These are phyloP conservation scores for Sugiyamaella neomexicana DNA, from an alignment of 1,139 yeast genomes.

Conservation along the genomic window DNA sequence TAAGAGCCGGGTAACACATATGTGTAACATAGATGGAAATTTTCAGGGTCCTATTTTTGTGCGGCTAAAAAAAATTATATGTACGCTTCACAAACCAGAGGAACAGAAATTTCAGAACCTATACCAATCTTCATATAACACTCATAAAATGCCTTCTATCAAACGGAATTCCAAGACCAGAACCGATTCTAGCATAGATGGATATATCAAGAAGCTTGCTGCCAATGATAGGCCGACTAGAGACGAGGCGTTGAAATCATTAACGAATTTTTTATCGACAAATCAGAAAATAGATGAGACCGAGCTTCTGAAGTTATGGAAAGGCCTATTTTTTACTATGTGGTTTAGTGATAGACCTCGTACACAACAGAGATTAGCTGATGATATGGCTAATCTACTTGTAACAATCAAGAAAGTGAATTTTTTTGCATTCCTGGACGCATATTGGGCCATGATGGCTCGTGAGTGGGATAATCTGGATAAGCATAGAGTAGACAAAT, in stretches of 20 bases:
- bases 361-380: slow-evolving; percentile 85
- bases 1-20: slow-evolving; percentile 10
- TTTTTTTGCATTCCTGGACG: slow-evolving; percentile 56
- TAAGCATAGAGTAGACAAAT: slow-evolving; percentile 78
- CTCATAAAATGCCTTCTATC: slow-evolving; percentile 26
- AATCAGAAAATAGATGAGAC: slow-evolving; percentile 45
- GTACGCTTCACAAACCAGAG: no score
- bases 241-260: slow-evolving; percentile 70
- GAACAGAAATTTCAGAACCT: not conserved
- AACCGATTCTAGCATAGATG: slow-evolving; percentile 7
- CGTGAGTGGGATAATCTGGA: slow-evolving; percentile 86
- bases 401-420: slow-evolving; percentile 45
- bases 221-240: slow-evolving; percentile 76
- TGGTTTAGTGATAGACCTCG: slow-evolving; percentile 95
- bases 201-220: slow-evolving; percentile 69
- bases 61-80: slow-evolving; percentile 14
- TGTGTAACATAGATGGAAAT: no score
- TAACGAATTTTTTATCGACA: slow-evolving; percentile 57
- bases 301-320: slow-evolving; percentile 86
- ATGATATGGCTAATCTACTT: slow-evolving; percentile 64
- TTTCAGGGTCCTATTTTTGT: slow-evolving; percentile 1
- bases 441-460: slow-evolving; percentile 80
- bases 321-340: slow-evolving; percentile 85
- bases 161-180: slow-evolving; percentile 44
- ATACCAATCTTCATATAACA: not conserved